Evolutionary conservation across 2,329 filamentous ascomycete species (phyloP).

Genomic region (Colletotrichum echinochloae): DNA sequence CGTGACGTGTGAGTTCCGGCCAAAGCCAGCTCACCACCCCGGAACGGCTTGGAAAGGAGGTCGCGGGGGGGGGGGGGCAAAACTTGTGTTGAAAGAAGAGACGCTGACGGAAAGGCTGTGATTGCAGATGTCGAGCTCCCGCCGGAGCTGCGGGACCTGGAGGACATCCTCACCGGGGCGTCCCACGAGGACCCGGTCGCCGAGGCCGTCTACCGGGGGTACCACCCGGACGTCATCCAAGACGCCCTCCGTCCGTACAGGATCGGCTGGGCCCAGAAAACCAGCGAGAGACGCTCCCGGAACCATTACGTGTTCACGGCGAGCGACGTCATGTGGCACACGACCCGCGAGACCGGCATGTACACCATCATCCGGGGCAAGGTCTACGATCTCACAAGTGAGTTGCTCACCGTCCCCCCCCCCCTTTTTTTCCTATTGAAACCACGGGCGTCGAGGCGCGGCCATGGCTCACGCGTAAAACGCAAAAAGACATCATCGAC

Average conservation of each 20-base stretch:
- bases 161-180: neutral
- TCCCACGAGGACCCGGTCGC: neutral
- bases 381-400: slow-evolving; percentile 9
- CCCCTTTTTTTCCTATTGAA: accelerated
- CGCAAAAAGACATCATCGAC: neutral
- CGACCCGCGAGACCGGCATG: slow-evolving; percentile 2
- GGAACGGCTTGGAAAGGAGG: too few species aligned
- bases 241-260: neutral
- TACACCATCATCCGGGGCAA: neutral
- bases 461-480: neutral
- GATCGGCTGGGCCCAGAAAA: neutral
- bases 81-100: neutral
- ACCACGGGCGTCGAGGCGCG: neutral
- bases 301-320: neutral
- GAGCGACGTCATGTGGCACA: slow-evolving; percentile 11
- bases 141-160: neutral
- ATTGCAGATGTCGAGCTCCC: neutral
- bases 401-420: neutral
- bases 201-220: neutral
- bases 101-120: neutral
- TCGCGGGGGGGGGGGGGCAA: too few species aligned
- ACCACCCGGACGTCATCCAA: neutral
- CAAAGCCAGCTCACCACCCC: too few species aligned
- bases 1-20: neutral
- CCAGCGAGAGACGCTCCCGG: neutral